These are phyloP conservation scores for Sporothrix euskadiensis DNA, from an alignment of 2,329 filamentous ascomycete genomes.

Conservation along the genomic window DNA sequence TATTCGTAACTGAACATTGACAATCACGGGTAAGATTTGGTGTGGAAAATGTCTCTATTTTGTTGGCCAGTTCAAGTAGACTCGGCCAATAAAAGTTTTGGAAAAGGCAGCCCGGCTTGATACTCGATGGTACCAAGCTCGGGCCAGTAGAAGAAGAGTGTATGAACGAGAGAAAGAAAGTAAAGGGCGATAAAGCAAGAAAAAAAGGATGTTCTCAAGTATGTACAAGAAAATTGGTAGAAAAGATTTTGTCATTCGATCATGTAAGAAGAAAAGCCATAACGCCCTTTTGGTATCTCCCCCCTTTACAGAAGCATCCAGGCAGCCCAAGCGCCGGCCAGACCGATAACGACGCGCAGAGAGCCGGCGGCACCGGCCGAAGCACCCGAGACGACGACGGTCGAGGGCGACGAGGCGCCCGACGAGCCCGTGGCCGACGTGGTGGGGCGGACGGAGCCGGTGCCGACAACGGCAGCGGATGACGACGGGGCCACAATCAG, in stretches of 20 bases:
- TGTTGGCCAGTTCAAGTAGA: not conserved
- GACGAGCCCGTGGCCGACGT: slow-evolving; percentile 2
- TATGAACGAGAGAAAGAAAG: slow-evolving; percentile 14
- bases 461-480: not conserved
- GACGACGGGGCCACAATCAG: not conserved
- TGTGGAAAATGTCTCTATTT: not conserved
- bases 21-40: not conserved
- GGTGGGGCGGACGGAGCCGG: not conserved
- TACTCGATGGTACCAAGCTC: not conserved
- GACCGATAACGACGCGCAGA: not conserved
- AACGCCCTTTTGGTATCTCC: not conserved
- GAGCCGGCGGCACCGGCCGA: not conserved
- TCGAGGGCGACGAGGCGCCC: not conserved
- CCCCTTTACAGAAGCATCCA: slow-evolving; percentile 4
- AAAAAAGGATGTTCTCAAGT: not conserved
- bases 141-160: not conserved
- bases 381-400: slow-evolving; percentile 16
- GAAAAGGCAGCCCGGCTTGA: not conserved
- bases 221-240: slow-evolving; percentile 5
- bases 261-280: not conserved
- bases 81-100: not conserved
- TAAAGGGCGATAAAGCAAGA: not conserved
- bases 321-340: slow-evolving; percentile 10
- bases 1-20: not conserved
- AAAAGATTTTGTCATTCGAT: slow-evolving; percentile 7